A percentile compares a stretch with the other conserved stretches of the same genome.
Evolutionary conservation across 306 rosid genomes (phyloP).

Genomic region (Prunus mira): DNA sequence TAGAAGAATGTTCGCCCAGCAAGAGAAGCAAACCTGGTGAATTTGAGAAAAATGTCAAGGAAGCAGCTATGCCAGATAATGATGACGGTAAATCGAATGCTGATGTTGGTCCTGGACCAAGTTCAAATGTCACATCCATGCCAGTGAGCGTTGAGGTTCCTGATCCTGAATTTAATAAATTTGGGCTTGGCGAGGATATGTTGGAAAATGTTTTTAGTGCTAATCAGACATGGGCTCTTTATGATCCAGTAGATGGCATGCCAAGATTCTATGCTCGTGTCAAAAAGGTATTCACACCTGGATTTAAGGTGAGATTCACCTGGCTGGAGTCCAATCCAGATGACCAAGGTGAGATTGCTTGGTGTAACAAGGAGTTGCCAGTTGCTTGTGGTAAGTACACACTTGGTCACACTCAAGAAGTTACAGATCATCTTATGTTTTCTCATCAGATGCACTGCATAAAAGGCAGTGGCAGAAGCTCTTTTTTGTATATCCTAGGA

Average conservation of each 20-base stretch:
- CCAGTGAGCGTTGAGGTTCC: constrained; percentile 29
- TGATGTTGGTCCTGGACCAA: constrained; percentile 17
- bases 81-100: constrained; percentile 24
- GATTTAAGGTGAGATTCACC: constrained; percentile 53
- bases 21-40: constrained; percentile 32
- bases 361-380: constrained; percentile 57
- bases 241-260: constrained; percentile 62
- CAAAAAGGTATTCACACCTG: constrained; percentile 57
- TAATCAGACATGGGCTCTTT: constrained; percentile 72
- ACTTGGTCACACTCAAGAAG: constrained; percentile 37
- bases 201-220: constrained; percentile 43
- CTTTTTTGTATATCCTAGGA: constrained; percentile 60
- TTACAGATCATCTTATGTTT: constrained; percentile 41
- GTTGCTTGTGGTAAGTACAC: constrained; percentile 65
- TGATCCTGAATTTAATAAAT: constrained; percentile 73
- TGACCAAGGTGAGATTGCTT: constrained; percentile 43
- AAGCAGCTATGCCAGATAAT: constrained; percentile 31
- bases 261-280: constrained; percentile 83
- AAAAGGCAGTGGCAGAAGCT: constrained; percentile 30
- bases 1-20: constrained; percentile 25
- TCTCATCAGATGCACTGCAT: constrained; percentile 63
- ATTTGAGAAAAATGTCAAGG: constrained; percentile 21
- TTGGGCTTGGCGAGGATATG: constrained; percentile 47
- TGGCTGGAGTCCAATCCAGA: constrained; percentile 78
- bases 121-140: constrained; percentile 26